Evolutionary conservation across 768 basidiomycete species (phyloP).

Genomic region (Pulveroboletus sp.): DNA sequence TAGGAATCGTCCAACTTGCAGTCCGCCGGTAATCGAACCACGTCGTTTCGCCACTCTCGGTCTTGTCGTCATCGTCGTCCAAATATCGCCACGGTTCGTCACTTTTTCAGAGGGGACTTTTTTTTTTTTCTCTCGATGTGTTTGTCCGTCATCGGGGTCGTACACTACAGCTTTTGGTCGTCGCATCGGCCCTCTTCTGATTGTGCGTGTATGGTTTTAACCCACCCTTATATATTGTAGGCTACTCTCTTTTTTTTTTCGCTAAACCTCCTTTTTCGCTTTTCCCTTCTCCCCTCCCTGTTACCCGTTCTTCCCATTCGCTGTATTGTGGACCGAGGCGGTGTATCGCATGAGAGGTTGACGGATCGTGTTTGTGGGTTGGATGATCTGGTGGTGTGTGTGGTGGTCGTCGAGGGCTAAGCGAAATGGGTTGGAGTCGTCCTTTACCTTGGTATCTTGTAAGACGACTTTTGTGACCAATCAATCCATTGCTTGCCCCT

Average conservation of each 20-base stretch:
- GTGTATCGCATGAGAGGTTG: conserved; percentile 11
- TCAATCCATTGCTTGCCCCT: conserved; percentile 4
- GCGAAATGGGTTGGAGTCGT: conserved; percentile 4
- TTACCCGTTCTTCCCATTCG: background rate
- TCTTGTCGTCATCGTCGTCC: conserved; percentile 8
- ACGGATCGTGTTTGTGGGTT: conserved; percentile 12
- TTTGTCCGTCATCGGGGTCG: conserved; percentile 10
- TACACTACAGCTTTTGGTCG: conserved; percentile 11
- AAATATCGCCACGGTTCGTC: conserved; percentile 10
- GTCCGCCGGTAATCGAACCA: conserved; percentile 9
- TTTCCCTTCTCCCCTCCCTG: background rate
- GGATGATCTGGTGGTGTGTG: conserved; percentile 10
- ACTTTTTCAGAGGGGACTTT: conserved; percentile 10
- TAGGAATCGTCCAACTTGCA: conserved; percentile 11
- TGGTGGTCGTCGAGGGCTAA: background rate
- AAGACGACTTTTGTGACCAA: conserved; percentile 6
- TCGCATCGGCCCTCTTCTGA: conserved; percentile 3
- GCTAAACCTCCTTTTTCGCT: conserved; percentile 10
- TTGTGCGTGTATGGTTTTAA: conserved; percentile 22
- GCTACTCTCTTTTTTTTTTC: conserved; percentile 19
- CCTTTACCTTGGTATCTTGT: conserved; percentile 5
- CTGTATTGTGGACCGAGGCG: conserved; percentile 18
- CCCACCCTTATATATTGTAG: conserved; percentile 29
- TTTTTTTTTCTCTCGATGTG: conserved; percentile 10
- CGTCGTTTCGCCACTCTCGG: conserved; percentile 13